These are phyloP conservation scores for Pleurotus pulmonarius DNA, from an alignment of 768 basidiomycete species.

Conservation along the genomic window DNA sequence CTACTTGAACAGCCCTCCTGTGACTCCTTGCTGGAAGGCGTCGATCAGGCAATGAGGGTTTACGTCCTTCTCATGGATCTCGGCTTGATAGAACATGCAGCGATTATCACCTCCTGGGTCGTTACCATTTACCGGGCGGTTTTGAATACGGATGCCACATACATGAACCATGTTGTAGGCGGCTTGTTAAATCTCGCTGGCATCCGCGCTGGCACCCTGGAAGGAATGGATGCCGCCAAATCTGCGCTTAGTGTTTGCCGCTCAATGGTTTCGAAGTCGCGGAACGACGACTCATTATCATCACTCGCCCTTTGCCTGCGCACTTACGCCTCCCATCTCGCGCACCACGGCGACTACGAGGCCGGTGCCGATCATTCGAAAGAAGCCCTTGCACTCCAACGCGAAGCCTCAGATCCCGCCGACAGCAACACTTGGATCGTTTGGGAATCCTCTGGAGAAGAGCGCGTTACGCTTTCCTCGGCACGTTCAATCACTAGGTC, in stretches of 20 bases:
- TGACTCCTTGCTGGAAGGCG: neutral
- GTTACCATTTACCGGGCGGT: neutral
- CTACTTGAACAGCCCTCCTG: neutral
- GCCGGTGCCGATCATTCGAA: neutral
- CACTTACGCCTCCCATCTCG: neutral
- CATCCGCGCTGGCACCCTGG: neutral
- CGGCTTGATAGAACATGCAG: neutral
- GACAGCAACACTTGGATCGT: neutral
- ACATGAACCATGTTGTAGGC: neutral
- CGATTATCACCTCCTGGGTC: neutral
- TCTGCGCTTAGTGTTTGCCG: neutral
- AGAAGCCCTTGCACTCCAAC: neutral
- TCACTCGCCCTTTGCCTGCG: neutral
- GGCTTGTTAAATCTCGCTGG: neutral
- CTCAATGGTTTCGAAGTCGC: neutral
- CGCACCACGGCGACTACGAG: neutral
- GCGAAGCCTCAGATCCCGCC: neutral
- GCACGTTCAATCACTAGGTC: neutral
- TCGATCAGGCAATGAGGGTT: neutral
- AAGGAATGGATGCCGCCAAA: neutral
- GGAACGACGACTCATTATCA: neutral
- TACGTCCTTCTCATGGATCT: neutral
- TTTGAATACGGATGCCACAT: neutral
- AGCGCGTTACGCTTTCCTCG: neutral
- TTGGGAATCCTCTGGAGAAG: neutral